Conservation (phyloP, 169 alveolate species). For the Plasmodium cynomolgi region DNA sequence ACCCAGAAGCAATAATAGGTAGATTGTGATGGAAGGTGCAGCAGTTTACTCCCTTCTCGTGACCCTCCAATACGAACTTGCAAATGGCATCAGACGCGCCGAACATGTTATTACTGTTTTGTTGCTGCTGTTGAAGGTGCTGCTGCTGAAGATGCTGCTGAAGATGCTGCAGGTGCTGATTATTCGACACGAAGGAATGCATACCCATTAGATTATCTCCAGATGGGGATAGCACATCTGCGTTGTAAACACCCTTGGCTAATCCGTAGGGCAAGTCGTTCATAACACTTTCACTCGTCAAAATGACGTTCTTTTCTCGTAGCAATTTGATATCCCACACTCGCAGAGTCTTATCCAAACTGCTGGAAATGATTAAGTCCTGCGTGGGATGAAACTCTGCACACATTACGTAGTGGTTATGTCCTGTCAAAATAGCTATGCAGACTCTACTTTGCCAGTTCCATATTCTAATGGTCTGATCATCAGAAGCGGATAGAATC, state of each 20-base stretch:
- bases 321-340: slow-evolving; percentile 96
- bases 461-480: slow-evolving; percentile 97
- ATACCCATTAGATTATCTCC: neutral
- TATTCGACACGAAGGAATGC: slow-evolving; percentile 11
- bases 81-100: slow-evolving; percentile 81
- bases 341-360: slow-evolving; percentile 95
- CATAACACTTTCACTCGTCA: slow-evolving; percentile 7
- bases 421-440: slow-evolving; percentile 93
- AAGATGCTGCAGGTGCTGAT: neutral
- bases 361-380: slow-evolving; percentile 93
- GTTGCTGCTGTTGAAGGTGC: neutral
- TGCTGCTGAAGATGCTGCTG: neutral
- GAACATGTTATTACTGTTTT: slow-evolving; percentile 42
- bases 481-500: slow-evolving; percentile 96
- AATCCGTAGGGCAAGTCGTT: slow-evolving; percentile 40
- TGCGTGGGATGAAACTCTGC: slow-evolving; percentile 95
- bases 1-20: slow-evolving; percentile 93
- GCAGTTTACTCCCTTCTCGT: slow-evolving; percentile 97
- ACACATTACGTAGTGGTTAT: slow-evolving; percentile 97
- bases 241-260: neutral
- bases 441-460: slow-evolving; percentile 96
- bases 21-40: slow-evolving; percentile 93
- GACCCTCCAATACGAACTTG: slow-evolving; percentile 95
- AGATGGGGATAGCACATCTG: neutral
- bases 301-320: slow-evolving; percentile 92